A percentile compares a stretch with the other conserved stretches of the same genome.
Conservation (phyloP, 768 basidiomycete genomes). For the Naematelia aurantialba region DNA sequence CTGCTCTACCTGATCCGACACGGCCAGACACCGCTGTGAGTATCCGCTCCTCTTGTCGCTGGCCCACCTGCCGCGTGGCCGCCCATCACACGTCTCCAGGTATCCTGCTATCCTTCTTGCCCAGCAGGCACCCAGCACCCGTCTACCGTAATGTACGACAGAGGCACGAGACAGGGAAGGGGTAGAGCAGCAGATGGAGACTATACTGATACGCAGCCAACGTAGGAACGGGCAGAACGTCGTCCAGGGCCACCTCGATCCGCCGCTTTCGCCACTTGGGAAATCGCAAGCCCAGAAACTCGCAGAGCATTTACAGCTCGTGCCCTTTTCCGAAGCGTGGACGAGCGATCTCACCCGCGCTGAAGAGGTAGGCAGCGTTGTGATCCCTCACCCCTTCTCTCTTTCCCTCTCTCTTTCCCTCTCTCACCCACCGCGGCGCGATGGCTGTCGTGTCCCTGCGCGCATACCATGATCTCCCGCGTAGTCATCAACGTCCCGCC, state of each 20-base stretch:
- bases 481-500: no score
- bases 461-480: no score
- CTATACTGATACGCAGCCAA: not conserved
- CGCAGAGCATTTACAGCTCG: constrained; percentile 13
- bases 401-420: no score
- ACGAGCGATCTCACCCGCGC: constrained; percentile 12
- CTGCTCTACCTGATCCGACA: constrained; percentile 22
- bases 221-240: constrained; percentile 23
- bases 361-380: constrained; percentile 17
- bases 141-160: no score
- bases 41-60: not conserved
- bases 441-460: no score
- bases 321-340: constrained; percentile 22
- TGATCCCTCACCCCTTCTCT: no score
- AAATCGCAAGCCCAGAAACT: constrained; percentile 18
- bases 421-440: no score
- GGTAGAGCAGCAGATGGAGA: no score
- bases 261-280: constrained; percentile 15
- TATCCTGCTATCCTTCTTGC: not conserved
- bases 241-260: constrained; percentile 26
- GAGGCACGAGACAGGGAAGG: no score
- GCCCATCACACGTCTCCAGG: no score
- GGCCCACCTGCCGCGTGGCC: not conserved
- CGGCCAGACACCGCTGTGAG: constrained; percentile 18
- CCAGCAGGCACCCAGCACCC: no score